These are phyloP conservation scores for Tylopilus intermedius DNA, from an alignment of 768 basidiomycete genomes.

Conservation along the genomic window DNA sequence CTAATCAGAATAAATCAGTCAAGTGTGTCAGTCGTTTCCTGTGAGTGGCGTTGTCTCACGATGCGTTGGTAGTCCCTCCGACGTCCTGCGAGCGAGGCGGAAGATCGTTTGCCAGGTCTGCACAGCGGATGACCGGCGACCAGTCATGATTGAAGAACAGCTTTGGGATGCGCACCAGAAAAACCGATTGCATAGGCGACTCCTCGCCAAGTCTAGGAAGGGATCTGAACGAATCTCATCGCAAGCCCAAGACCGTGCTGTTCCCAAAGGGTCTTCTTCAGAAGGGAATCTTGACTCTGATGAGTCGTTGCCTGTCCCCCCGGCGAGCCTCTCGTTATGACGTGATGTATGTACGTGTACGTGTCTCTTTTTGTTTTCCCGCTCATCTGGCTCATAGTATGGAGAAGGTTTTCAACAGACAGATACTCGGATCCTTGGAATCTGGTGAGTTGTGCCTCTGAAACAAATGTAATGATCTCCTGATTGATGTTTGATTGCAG, in stretches of 20 bases:
- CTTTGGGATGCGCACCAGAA: slow-evolving; percentile 54
- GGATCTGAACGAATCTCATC: not conserved
- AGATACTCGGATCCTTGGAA: not conserved
- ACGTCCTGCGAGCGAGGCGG: slow-evolving; percentile 49
- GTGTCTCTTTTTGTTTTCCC: not conserved
- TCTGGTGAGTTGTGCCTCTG: slow-evolving; percentile 1
- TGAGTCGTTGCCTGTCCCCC: not conserved
- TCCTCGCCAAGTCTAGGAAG: slow-evolving; percentile 32
- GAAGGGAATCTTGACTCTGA: slow-evolving; percentile 1
- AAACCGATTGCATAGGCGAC: slow-evolving; percentile 53
- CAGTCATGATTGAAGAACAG: slow-evolving; percentile 57
- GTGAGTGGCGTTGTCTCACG: slow-evolving; percentile 8
- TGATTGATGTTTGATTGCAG: slow-evolving; percentile 7
- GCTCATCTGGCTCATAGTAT: not conserved
- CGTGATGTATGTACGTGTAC: not conserved
- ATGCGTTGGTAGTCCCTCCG: slow-evolving; percentile 45
- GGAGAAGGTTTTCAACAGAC: not conserved
- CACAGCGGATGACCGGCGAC: slow-evolving; percentile 50
- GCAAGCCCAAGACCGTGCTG: not conserved
- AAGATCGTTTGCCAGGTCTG: slow-evolving; percentile 61
- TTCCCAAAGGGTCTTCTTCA: slow-evolving; percentile 4
- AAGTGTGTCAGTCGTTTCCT: slow-evolving; percentile 34
- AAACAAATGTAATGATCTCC: slow-evolving; percentile 4
- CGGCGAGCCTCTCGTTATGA: slow-evolving; percentile 8
- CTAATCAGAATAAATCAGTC: slow-evolving; percentile 39